phyloP scores from a whole-genome alignment of 306 rosid genomes.

The Rosa multiflora region DNA sequence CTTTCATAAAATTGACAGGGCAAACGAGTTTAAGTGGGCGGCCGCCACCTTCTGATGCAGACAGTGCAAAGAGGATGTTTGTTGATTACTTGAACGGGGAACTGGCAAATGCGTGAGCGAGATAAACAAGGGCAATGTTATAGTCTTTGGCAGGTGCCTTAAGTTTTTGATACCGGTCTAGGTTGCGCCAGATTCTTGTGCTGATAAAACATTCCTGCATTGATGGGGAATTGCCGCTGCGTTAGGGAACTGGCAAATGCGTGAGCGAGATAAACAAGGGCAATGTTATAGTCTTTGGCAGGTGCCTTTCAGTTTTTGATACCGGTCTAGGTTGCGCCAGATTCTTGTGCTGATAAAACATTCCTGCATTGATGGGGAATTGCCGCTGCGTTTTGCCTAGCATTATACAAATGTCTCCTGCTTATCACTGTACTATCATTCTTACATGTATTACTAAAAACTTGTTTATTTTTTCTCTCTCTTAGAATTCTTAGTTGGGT shows the following conservation, averaged over 20 bases:
- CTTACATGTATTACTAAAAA: background rate
- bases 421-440: background rate
- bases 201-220: background rate
- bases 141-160: background rate
- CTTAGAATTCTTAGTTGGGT: background rate
- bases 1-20: conserved; percentile 85
- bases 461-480: background rate
- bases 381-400: background rate
- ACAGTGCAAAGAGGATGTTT: conserved; percentile 90
- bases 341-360: background rate
- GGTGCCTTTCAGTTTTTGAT: background rate
- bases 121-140: background rate
- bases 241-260: conserved; percentile 66
- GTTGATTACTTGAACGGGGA: conserved; percentile 96
- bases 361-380: background rate
- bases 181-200: background rate
- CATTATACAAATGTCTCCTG: background rate
- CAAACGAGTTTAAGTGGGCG: conserved; percentile 92
- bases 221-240: background rate
- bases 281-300: background rate
- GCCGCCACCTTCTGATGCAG: conserved; percentile 87
- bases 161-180: background rate
- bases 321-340: background rate
- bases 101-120: conserved; percentile 60
- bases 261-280: conserved; percentile 34